Conservation (phyloP, 2,329 filamentous ascomycete genomes). For the Ambrosiella cleistominuta region DNA sequence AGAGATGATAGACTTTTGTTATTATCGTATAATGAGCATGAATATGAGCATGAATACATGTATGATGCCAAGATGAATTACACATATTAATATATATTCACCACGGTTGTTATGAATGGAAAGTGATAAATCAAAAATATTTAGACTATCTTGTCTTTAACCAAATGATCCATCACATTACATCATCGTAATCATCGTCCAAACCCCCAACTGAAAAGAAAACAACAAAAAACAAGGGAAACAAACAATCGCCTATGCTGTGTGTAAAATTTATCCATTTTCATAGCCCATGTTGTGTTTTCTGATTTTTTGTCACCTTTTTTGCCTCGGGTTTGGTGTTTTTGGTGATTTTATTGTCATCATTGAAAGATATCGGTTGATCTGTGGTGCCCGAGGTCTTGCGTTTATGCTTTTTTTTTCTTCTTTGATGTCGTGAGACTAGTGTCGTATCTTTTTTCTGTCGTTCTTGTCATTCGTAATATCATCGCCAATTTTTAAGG, state of each 20-base stretch:
- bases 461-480: too few species aligned
- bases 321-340: background rate
- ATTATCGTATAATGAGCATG: background rate
- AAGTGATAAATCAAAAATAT: background rate
- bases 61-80: background rate
- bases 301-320: background rate
- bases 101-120: too few species aligned
- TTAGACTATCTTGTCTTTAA: background rate
- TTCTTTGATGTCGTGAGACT: conserved; percentile 1
- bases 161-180: background rate
- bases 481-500: too few species aligned
- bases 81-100: too few species aligned
- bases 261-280: background rate
- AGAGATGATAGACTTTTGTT: background rate
- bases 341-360: background rate
- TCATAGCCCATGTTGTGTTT: background rate
- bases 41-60: background rate
- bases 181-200: background rate
- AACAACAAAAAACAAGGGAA: background rate
- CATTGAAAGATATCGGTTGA: background rate
- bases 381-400: conserved; percentile 7
- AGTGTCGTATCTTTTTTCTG: background rate
- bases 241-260: too few species aligned
- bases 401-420: background rate
- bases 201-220: background rate